These are phyloP conservation scores for Lophiostoma macrostomum DNA, from an alignment of 495 filamentous ascomycete species.

Conservation along the genomic window DNA sequence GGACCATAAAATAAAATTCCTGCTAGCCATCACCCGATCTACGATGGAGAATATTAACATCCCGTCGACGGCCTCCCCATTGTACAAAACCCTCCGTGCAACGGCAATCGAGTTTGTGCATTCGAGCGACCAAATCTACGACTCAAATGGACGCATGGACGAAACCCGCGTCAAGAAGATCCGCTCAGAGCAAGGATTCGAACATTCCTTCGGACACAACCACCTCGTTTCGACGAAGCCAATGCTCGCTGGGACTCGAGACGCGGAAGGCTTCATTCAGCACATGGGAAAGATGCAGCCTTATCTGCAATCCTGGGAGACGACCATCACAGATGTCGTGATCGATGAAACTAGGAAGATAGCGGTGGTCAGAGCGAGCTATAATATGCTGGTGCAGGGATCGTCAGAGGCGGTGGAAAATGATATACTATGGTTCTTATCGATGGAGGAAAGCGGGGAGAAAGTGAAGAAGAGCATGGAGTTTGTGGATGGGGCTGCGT, in stretches of 20 bases:
- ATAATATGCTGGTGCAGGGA: conserved; percentile 24
- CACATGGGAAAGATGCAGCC: conserved; percentile 16
- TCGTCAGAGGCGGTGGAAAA: conserved; percentile 24
- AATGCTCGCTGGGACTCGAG: background rate
- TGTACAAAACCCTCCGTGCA: conserved; percentile 17
- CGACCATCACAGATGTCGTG: conserved; percentile 12
- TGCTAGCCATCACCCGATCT: too few relatives aligned
- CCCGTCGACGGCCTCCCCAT: background rate
- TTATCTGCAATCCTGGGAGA: conserved; percentile 20
- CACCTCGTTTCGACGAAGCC: conserved; percentile 21
- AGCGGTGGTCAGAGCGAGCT: conserved; percentile 21
- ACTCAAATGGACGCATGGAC: background rate
- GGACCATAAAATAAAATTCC: too few relatives aligned
- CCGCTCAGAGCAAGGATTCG: conserved; percentile 1
- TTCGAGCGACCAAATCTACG: background rate
- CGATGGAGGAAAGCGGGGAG: conserved; percentile 36
- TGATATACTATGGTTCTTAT: conserved; percentile 29
- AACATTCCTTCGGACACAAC: conserved; percentile 27
- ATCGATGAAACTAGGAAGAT: conserved; percentile 28
- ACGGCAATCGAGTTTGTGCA: conserved; percentile 2
- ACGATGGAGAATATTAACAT: background rate
- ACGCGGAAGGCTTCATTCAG: conserved; percentile 17
- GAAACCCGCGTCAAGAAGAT: background rate
- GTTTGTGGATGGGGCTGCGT: conserved; percentile 39
- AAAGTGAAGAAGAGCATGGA: conserved; percentile 37